Evolutionary conservation across 2,329 filamentous ascomycete species (phyloP), one percentile per base, ranked within the genome.

Genomic region (Didymella pinodella): DNA sequence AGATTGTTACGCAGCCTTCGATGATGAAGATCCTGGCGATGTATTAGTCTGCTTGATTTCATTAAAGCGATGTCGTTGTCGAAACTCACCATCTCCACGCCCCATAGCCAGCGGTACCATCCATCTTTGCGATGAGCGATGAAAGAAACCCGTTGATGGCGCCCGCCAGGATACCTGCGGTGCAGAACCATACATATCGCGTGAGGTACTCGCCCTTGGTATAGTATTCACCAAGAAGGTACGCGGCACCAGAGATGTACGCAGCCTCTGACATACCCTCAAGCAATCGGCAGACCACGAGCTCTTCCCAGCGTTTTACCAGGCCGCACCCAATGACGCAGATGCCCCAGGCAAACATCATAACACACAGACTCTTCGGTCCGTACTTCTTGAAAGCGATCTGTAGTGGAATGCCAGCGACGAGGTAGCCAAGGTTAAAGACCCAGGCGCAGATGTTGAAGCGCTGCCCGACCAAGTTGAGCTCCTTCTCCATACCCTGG

Each of bases 21-120:
- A 87, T 86, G 74, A 87, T 86, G 76, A 87, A 87, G 65, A 88
- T 87, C 71, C 71, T 72, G 20, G 20, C 31, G n/a, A 7, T 11
- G 1, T 25, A 25, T 54, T 14, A 46, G 32, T 14, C 11, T 26
- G 20, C 22, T 28, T 14, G 25, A 10, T 4, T 14, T 31, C 16
- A 12, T 22, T 10, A 38, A 6, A 16, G 8, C 34, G 10, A 8
- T 38, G n/a, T 16, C n/a, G 7, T 6, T n/a, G 32, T 36, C 14
- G 14, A n/a, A 12, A 44, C 71, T 62, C 46, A 75, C 67, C 73
- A 75, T 59, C 70, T 60, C 68, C 69, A 74, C 3, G 68, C 68
- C 11, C 50, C 41, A 22, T 67, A 72, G 1, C 65, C 70, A 8
- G 61, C 63, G 11, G 59, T 62, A 2, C 70, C 72, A 38, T 70